A percentile compares a stretch with the other conserved stretches of the same genome.
Evolutionary conservation across 768 basidiomycete species (phyloP).

Genomic region (Lentinula sp.): DNA sequence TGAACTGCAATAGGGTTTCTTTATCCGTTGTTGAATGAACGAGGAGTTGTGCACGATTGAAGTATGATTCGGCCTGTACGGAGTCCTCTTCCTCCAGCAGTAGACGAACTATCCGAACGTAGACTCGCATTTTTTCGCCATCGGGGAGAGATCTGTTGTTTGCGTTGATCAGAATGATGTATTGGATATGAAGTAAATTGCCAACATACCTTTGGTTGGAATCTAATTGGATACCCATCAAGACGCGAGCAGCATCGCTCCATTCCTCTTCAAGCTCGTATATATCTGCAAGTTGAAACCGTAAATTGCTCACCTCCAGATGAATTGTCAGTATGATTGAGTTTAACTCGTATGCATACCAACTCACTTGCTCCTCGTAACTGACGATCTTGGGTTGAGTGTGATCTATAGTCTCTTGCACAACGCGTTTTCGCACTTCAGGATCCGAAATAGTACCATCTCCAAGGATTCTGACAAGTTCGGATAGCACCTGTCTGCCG

Average conservation of each 20-base stretch:
- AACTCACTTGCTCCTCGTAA: conserved; percentile 89
- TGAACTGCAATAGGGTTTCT: conserved; percentile 78
- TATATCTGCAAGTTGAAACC: conserved; percentile 88
- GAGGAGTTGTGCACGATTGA: conserved; percentile 90
- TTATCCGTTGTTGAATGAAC: conserved; percentile 76
- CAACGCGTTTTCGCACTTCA: conserved; percentile 62
- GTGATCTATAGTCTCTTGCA: conserved; percentile 66
- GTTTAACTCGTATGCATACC: not conserved
- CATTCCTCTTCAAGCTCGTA: conserved; percentile 89
- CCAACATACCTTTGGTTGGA: conserved; percentile 69
- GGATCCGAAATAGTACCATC: conserved; percentile 47
- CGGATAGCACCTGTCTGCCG: conserved; percentile 80
- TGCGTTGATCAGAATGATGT: conserved; percentile 4
- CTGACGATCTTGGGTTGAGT: conserved; percentile 79
- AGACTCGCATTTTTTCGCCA: conserved; percentile 82
- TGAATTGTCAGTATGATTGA: conserved; percentile 1
- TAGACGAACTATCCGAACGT: conserved; percentile 91
- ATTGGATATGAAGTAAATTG: not conserved
- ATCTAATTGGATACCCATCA: conserved; percentile 91
- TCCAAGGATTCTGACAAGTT: conserved; percentile 67
- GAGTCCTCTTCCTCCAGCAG: conserved; percentile 96
- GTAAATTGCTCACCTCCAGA: conserved; percentile 68
- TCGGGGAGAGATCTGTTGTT: conserved; percentile 55
- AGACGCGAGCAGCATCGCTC: conserved; percentile 85
- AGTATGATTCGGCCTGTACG: conserved; percentile 96